Base-by-base conservation (phyloP, 2,329 filamentous ascomycete species). In the Trichoderma gracile region DNA sequence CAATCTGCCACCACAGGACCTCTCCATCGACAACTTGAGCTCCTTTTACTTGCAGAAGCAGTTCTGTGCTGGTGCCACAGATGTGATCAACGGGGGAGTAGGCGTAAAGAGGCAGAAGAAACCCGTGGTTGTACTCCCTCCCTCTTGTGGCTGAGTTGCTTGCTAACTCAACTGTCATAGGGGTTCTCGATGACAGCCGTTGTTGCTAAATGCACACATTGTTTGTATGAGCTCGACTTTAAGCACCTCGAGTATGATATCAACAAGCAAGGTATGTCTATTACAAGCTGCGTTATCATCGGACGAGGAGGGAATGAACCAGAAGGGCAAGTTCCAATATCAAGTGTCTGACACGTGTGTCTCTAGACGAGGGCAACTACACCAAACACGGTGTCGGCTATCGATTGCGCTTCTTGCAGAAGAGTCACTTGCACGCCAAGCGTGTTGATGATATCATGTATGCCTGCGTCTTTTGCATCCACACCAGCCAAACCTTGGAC, bases 341-440 rank as follows among this genome's bases (percentile, higher is more conserved):
- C 23, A 27, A 6, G 15, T 23, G 14, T 43, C 58, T 61, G 33
- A 61, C 15, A 10, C n/a, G 8, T 7, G 12, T 43, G 12, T 54
- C 8, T 54, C 8, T 45, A 67, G 66, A 66, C 64, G 72, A 47
- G 69, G 82, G 79, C 3, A 86, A 81, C 67, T 81, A 81, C 61
- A 75, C 75, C 10, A 78, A 80, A 14, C 77, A 76, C 46, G 77
- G 75, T 7, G 77, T 86, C 50, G 76, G 76, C 6, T 86, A 83
- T 68, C 81, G 84, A 8, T 69, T 85, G 2, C 81, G 84, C 1
- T 82, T 86, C 66, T 77, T 86, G 5, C 82, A 83, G 68, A 86
- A 86, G 71, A 81, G 79, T 58, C 84, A 86, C 69, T 64, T 86
- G 6, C 72, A 79, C 0, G 80, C 81, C 5, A 79, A 78, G 61